Evolutionary conservation across 2,329 filamentous ascomycete genomes (phyloP), one percentile per base, ranked within the genome.

Genomic region (Neopestalotiopsis rosae): DNA sequence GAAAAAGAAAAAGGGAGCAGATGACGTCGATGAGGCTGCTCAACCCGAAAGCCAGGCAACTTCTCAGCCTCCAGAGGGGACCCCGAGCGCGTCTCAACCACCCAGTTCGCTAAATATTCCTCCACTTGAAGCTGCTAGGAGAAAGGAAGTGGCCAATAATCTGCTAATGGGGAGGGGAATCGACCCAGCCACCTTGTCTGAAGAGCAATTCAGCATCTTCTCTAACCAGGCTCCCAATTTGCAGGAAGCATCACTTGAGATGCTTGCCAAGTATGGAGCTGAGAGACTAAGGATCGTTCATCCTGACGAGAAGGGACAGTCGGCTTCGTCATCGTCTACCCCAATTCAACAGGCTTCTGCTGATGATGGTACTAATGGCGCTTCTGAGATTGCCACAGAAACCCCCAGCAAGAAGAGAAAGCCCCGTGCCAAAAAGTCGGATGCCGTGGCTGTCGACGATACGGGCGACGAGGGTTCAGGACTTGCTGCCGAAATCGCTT

Each of bases 151-250:
- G 7, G 87, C 88, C 6, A 80, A 81, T n/a, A 78, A 79, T 30
- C 79, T 89, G 38, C 81, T 90, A 5, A 77, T 61, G 2, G 80
- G 81, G 1, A 82, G 78, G n/a, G 82, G 80, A 4, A 82, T 90
- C n/a, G 83, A 88, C 49, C 87, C 86, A 1, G 77, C 80, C 2
- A 85, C 86, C 0, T 78, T 90, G 10, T 87, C 85, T 0, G 70
- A 77, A 4, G 87, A 89, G 61, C 88, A 90, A 73, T 88, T 90
- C 70, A 84, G 80, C 71, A 90, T 89, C 17, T 88, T 90, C 71
- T 81, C 87, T 9, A 90, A 90, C 67, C 88, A 90, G 76, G 84
- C 87, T 0, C 87, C 87, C 0, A 81, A 85, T 3, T 76, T 89
- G 5, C 88, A 90, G 71, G 79, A 80, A 66, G 82, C 87, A 66